Percentiles rank a stretch among this genome's conserved stretches.
Evolutionary conservation across 2,329 filamentous ascomycete genomes (phyloP).

Genomic region (Botrytis squamosa): DNA sequence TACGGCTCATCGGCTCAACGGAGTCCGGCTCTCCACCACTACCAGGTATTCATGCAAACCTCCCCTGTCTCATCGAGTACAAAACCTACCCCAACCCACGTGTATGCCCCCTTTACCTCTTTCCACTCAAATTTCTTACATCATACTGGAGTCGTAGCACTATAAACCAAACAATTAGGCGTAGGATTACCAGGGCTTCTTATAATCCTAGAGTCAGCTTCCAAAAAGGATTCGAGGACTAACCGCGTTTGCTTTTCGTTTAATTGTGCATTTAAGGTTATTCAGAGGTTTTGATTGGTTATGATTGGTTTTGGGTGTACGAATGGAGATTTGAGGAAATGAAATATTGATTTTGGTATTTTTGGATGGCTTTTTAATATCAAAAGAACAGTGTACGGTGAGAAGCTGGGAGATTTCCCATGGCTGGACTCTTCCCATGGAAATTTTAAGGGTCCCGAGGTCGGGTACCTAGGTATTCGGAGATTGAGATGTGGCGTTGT

Average conservation of each 20-base stretch:
- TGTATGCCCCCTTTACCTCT: neutral
- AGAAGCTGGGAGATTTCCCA: neutral
- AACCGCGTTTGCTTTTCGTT: neutral
- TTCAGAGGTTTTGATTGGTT: neutral
- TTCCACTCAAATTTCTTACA: neutral
- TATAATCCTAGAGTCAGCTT: conserved; percentile 2
- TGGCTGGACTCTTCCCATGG: neutral
- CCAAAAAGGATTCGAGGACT: neutral
- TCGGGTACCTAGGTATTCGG: neutral
- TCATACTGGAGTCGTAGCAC: conserved; percentile 4
- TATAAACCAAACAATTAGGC: neutral
- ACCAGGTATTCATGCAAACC: neutral
- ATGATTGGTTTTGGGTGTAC: neutral
- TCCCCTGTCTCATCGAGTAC: neutral
- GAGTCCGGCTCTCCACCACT: neutral
- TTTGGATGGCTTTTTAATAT: neutral
- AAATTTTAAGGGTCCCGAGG: neutral
- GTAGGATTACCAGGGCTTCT: neutral
- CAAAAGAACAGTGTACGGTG: neutral
- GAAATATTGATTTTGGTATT: neutral
- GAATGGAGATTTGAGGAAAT: neutral
- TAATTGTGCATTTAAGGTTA: neutral
- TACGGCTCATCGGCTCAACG: neutral
- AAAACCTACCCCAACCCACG: neutral
- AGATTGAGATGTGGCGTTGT: neutral